Conservation (phyloP, 202 grass and related monocot species). For the Eragrostis tef region DNA sequence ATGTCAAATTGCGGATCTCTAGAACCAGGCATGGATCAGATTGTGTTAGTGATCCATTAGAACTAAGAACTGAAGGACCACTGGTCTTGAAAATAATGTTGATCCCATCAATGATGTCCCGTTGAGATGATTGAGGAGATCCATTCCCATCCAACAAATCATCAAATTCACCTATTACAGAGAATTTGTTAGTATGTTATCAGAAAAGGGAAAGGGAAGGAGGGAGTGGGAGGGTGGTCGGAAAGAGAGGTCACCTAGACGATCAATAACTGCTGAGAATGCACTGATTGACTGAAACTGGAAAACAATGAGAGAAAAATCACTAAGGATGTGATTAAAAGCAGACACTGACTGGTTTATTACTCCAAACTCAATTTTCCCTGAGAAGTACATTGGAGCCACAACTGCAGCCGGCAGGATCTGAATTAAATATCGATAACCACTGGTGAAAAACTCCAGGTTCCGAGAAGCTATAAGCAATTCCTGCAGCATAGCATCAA, state of each 20-base stretch:
- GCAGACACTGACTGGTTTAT: constrained; percentile 98
- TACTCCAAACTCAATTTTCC: constrained; percentile 98
- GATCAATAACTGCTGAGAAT: constrained; percentile 96
- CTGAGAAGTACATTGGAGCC: constrained; percentile 95
- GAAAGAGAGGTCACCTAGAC: constrained; percentile 64
- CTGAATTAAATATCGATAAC: constrained; percentile 95
- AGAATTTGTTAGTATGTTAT: constrained; percentile 26
- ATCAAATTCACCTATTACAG: constrained; percentile 77
- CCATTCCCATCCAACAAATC: constrained; percentile 76
- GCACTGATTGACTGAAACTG: constrained; percentile 98
- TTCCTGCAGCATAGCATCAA: constrained; percentile 68
- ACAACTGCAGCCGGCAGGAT: constrained; percentile 94
- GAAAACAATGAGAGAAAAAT: constrained; percentile 97
- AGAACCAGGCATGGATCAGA: constrained; percentile 57
- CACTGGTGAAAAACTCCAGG: constrained; percentile 93
- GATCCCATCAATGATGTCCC: constrained; percentile 57
- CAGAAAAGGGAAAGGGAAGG: background rate
- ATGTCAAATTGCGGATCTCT: constrained; percentile 80
- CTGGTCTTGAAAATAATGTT: constrained; percentile 67
- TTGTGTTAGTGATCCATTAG: constrained; percentile 66
- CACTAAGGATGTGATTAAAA: constrained; percentile 96
- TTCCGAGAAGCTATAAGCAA: constrained; percentile 88
- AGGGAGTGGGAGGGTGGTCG: no score
- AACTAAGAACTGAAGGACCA: constrained; percentile 47
- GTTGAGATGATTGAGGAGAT: constrained; percentile 47